Percentiles rank a stretch among this genome's conserved stretches.
These are phyloP conservation scores for Lactarius evosmus DNA, from an alignment of 768 basidiomycete species.

Conservation along the genomic window DNA sequence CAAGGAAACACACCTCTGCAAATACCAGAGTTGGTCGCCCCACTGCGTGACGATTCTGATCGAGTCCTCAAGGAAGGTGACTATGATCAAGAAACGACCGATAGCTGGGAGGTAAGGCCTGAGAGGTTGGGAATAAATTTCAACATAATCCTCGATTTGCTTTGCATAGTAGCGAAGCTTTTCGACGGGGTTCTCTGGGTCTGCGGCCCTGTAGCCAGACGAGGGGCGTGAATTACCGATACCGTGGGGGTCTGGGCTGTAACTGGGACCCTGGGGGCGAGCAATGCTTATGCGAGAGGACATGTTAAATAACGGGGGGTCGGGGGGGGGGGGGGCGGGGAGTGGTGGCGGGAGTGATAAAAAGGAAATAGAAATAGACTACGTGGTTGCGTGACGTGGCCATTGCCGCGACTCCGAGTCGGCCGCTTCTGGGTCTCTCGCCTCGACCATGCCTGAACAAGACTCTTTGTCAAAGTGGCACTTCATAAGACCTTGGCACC, in stretches of 20 bases:
- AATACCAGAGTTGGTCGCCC: constrained; percentile 97
- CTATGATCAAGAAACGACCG: constrained; percentile 95
- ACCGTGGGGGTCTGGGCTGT: constrained; percentile 73
- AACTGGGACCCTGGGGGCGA: constrained; percentile 55
- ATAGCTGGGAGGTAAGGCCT: constrained; percentile 92
- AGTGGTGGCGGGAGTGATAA: background rate
- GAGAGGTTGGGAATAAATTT: constrained; percentile 89
- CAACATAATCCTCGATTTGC: constrained; percentile 87
- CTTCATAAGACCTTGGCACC: constrained; percentile 72
- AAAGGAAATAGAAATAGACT: background rate
- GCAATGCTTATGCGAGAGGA: constrained; percentile 80
- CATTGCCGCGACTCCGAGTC: background rate
- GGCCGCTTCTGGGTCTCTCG: background rate
- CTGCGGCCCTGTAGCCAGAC: constrained; percentile 70
- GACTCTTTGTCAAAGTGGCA: constrained; percentile 47
- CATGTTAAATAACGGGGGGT: constrained; percentile 45
- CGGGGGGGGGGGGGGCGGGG: background rate
- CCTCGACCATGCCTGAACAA: background rate
- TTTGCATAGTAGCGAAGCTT: constrained; percentile 67
- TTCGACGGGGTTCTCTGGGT: constrained; percentile 80
- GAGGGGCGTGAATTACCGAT: constrained; percentile 70
- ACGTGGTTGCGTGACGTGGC: constrained; percentile 10
- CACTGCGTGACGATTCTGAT: constrained; percentile 91
- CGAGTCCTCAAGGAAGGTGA: constrained; percentile 97
- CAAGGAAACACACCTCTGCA: constrained; percentile 72